A percentile compares a stretch with the other conserved stretches of the same genome.
These are phyloP conservation scores for Phascolomyces articulosus DNA, from an alignment of 371 early-diverging fungal genomes.

Conservation along the genomic window DNA sequence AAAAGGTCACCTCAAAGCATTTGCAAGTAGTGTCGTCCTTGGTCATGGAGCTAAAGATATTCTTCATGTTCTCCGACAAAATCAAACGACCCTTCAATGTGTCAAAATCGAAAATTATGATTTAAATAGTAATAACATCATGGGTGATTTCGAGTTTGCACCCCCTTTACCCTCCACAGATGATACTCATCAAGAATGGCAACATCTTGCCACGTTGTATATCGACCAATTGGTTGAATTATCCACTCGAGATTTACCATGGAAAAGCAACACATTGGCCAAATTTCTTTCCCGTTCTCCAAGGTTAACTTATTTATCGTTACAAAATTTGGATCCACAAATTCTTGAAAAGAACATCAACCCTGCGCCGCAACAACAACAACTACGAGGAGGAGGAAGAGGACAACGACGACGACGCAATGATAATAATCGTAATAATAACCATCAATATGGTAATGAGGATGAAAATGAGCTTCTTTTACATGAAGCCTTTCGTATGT, in stretches of 20 bases:
- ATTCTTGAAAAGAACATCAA: no score
- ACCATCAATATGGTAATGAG: no score
- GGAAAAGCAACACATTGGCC: not conserved
- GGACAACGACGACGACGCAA: no score
- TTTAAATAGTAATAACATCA: no score
- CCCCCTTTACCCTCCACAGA: no score
- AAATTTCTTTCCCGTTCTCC: not conserved
- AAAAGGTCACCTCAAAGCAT: not conserved
- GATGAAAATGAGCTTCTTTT: no score
- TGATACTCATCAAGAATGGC: not conserved
- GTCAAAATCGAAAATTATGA: not conserved
- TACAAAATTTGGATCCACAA: not conserved
- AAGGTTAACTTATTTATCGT: not conserved
- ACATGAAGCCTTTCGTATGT: not conserved
- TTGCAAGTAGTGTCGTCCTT: not conserved
- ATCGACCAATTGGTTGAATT: not conserved
- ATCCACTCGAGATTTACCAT: not conserved
- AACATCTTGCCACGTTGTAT: not conserved
- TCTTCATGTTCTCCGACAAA: not conserved
- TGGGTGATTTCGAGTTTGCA: not conserved
- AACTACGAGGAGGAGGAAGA: no score
- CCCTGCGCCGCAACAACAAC: no score
- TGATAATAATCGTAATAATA: no score
- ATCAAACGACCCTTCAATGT: not conserved
- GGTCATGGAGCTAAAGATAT: not conserved